Base-by-base conservation (phyloP, 192 early-diverging fungal species). In the Coemansia aciculifera region DNA sequence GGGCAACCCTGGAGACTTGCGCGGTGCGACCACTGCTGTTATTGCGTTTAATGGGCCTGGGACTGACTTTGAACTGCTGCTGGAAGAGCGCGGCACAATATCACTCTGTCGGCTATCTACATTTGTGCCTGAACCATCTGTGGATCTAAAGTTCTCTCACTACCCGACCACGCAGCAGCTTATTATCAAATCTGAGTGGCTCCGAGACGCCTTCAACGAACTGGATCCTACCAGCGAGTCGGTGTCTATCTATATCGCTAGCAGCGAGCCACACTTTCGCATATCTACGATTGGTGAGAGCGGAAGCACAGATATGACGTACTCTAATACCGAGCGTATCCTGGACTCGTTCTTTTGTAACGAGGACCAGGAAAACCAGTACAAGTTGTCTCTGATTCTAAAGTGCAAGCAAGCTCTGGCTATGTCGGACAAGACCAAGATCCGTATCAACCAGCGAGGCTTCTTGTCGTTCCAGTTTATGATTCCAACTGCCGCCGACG, bases 391-490 rank as follows among this genome's bases (percentile, higher is more conserved):
- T 24, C 72, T 79, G 60, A 67, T 88, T 44, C 69, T 77, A 27
- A 74, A 73, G 34, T 81, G 76, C 60, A 70, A 77, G 43, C 78
- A 79, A 5, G 85, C 87, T 34, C 66, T 88, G 77, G 69, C 67
- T 21, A 56, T 84, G 51, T 86, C 85, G 2, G 81, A 85, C 40
- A 85, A 84, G 68, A 86, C 79, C 7, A 84, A 76, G 23, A 80
- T 88, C 37, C 43, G 83, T 8, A 72, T 86, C 46, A 87, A 86
- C 44, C 74, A 79, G 64, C 67, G 68, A 9, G 87, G 87, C 3
- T 85, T 86, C 48, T 63, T 88, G 29, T 84, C 75, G 39, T 72
- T 87, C 68, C 85, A 87, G 72, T 84, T 84, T 64, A 84, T 84
- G 83, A 69, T 84, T 23, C 78, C 77, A 36, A 79, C 83, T 2